phyloP scores from a whole-genome alignment of 495 filamentous ascomycete species.

The Xylaria nigripes region DNA sequence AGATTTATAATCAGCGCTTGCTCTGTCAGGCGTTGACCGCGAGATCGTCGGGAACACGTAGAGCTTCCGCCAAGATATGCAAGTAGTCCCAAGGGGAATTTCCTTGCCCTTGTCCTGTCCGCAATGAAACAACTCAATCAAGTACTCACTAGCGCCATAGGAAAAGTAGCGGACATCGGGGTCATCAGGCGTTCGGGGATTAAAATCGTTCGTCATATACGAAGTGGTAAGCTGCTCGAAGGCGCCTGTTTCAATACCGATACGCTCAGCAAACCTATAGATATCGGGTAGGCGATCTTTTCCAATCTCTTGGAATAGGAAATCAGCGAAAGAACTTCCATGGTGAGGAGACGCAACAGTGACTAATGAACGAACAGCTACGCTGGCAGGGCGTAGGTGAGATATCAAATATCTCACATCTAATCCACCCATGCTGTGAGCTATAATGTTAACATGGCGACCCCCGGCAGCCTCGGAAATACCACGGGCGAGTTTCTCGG shows the following conservation, averaged over 20 bases:
- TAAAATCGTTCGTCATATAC: slow-evolving; percentile 81
- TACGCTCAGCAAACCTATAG: slow-evolving; percentile 56
- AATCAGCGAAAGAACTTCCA: slow-evolving; percentile 80
- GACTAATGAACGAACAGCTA: slow-evolving; percentile 67
- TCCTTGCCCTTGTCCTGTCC: neutral
- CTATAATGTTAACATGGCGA: slow-evolving; percentile 80
- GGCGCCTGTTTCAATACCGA: slow-evolving; percentile 70
- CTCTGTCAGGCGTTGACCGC: neutral
- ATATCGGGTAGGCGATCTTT: slow-evolving; percentile 52
- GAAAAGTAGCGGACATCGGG: slow-evolving; percentile 81
- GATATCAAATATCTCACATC: slow-evolving; percentile 93
- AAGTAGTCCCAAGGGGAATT: neutral
- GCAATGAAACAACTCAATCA: neutral
- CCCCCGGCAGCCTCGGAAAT: slow-evolving; percentile 60
- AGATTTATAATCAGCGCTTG: neutral
- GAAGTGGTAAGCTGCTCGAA: slow-evolving; percentile 74
- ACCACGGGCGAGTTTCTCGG: slow-evolving; percentile 53
- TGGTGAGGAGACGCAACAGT: slow-evolving; percentile 86
- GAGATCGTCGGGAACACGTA: neutral
- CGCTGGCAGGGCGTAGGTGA: slow-evolving; percentile 57
- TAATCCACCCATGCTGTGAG: slow-evolving; percentile 69
- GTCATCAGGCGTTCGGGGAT: slow-evolving; percentile 66
- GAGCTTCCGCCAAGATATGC: neutral
- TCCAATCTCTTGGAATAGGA: slow-evolving; percentile 65
- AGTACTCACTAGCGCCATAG: slow-evolving; percentile 60